Evolutionary conservation across 1,284 basidiomycete genomes (phyloP), one percentile per base, ranked within the genome.

Genomic region (Sphaerobolus stellatus): DNA sequence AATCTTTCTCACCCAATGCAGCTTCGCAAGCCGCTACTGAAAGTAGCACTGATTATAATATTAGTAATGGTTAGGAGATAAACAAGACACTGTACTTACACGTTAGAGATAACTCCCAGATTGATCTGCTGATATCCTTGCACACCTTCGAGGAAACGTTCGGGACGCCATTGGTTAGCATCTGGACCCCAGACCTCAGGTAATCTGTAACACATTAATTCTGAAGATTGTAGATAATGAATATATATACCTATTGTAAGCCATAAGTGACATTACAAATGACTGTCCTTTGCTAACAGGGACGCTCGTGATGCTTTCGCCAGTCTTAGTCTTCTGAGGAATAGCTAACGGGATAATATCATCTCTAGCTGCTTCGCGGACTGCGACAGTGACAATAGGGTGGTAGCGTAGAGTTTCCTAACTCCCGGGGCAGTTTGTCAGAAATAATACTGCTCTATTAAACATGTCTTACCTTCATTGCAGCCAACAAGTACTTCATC

Each of bases 401-500:
- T 34, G 33, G 33, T 34, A 34, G 33, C 33, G 33, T 11, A 34
- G 33, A 11, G 33, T 34, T 34, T 34, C 33, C 33, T 34, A 47
- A 9, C 30, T n/a, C 11, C n/a, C 33, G 33, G 18, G 11, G 33
- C 33, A 34, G 18, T 18, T 34, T 34, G 33, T 18, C 13, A 45
- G 22, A 18, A 14, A 22, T 1, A 4, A 46, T 20, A 33, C 14
- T 7, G 29, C 20, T 18, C 43, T 16, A 31, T 30, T 43, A 54
- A 11, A 22, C 56, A 36, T 34, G 18, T 34, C 47, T 76, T 20
- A 27, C 81, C 70, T 83, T 82, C 45, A 84, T 64, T 24, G 79
- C 70, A 3, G 82, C 81, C 20, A 68, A 70, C 27, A 77, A 62
- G 52, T 77, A 81, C 6, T 75, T 71, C 76, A 85, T 82, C 40